Conservation (phyloP, 495 filamentous ascomycete species). For the Baudoinia panamericana region DNA sequence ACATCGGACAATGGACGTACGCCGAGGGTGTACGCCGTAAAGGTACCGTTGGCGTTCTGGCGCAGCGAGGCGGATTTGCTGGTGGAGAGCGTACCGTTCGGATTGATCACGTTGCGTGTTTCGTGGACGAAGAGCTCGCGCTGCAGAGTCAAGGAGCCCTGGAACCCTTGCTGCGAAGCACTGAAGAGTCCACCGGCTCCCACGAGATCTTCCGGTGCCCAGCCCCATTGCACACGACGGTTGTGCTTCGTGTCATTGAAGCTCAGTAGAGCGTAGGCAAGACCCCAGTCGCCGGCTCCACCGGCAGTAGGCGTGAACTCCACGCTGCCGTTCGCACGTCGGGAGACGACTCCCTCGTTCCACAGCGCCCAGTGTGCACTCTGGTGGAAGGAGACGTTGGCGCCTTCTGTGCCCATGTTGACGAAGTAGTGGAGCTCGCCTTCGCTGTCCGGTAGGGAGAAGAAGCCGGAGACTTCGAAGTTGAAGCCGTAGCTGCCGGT, state of each 20-base stretch:
- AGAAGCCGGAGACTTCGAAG: conserved; percentile 44
- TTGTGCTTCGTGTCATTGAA: conserved; percentile 35
- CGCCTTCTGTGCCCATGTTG: conserved; percentile 36
- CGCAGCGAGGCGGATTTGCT: conserved; percentile 22
- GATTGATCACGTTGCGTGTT: conserved; percentile 24
- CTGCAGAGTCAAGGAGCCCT: conserved; percentile 32
- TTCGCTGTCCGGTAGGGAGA: conserved; percentile 32
- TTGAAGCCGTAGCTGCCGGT: conserved; percentile 43
- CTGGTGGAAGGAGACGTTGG: conserved; percentile 27
- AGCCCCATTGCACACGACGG: conserved; percentile 34
- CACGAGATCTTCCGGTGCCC: conserved; percentile 31
- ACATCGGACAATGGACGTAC: conserved; percentile 31
- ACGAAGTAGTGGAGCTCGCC: conserved; percentile 35
- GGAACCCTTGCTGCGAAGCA: conserved; percentile 32
- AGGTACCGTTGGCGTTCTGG: conserved; percentile 24
- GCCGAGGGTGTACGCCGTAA: conserved; percentile 31
- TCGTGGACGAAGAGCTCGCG: conserved; percentile 33
- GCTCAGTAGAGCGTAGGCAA: conserved; percentile 32
- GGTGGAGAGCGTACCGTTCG: conserved; percentile 20
- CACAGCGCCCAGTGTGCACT: conserved; percentile 31
- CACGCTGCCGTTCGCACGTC: conserved; percentile 28
- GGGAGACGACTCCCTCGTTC: conserved; percentile 30
- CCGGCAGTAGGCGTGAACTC: conserved; percentile 29
- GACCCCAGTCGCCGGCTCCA: conserved; percentile 32
- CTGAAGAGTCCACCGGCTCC: conserved; percentile 24